Evolutionary conservation across 495 filamentous ascomycete species (phyloP).

Genomic region (Poronia punctata): DNA sequence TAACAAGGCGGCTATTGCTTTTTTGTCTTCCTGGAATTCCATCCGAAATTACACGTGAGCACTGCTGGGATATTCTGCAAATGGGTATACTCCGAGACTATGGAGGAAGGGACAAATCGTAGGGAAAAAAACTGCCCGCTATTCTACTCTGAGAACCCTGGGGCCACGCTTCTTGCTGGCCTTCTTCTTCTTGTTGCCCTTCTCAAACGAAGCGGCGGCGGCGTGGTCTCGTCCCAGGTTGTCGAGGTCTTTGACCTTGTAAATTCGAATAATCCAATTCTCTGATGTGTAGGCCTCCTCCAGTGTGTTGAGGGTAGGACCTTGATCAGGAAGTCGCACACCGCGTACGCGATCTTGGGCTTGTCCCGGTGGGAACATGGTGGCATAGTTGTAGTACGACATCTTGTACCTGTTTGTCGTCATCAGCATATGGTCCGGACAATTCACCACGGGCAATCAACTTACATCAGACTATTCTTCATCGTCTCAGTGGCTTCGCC

Average conservation of each 20-base stretch:
- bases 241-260: constrained; percentile 98
- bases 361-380: constrained; percentile 86
- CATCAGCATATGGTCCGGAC: constrained; percentile 20
- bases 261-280: constrained; percentile 99
- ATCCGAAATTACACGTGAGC: constrained; percentile 2
- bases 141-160: constrained; percentile 78
- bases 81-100: too few species aligned
- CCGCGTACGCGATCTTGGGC: constrained; percentile 87
- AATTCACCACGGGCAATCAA: neutral
- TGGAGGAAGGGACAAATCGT: too few species aligned
- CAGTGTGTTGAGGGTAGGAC: constrained; percentile 77
- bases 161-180: constrained; percentile 69
- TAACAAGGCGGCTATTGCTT: neutral
- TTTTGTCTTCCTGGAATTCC: constrained; percentile 9
- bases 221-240: constrained; percentile 89
- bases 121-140: too few species aligned
- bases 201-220: constrained; percentile 79
- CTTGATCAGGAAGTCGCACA: constrained; percentile 70
- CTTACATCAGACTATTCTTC: constrained; percentile 98
- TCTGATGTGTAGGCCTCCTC: constrained; percentile 98
- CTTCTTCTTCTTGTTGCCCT: constrained; percentile 92
- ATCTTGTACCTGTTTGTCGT: constrained; percentile 86
- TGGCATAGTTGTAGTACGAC: constrained; percentile 97
- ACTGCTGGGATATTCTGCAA: neutral
- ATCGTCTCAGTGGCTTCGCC: constrained; percentile 92